Evolutionary conservation across 192 early-diverging fungal genomes (phyloP), one percentile per base, ranked within the genome.

Genomic region (Funneliformis mosseae): DNA sequence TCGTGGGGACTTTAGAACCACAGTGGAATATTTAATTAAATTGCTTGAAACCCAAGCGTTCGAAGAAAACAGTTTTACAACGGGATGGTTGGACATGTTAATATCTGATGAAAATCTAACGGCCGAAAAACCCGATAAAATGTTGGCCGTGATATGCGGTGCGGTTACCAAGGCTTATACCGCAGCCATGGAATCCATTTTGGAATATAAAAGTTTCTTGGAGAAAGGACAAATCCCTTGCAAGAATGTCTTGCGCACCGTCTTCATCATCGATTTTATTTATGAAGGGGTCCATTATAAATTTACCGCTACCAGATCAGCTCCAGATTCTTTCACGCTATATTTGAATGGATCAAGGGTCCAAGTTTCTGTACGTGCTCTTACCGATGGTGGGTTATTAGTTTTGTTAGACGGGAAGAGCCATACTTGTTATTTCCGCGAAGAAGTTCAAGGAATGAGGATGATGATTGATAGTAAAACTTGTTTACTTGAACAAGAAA

Each of bases 1-100:
- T 83, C 94, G 98, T 82, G 97, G 97, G 83, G 97, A 98, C 80
- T 99, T 99, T 91, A 91, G 98, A 63, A 99, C 97, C 12, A 98
- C 98, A 9, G 95, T 98, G 60, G 98, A 99, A 89, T 99, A 98
- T 78, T 91, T 99, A 41, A 93, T 98, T 84, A 92, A 94, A 80
- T 90, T 99, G 68, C 87, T 98, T 41, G 98, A 99, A 84, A 95
- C 93, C 60, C 88, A 92, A 14, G 95, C 93, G 81, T 99, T 96
- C 77, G 88, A 91, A 70, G 91, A 94, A 75, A 99, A 99, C 87
- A 88, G 88, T 8, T 92, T 98, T 81, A 97, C 94, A 27, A 99
- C 98, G 60, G 93, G 93, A 45, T 99, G 98, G 97, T 89, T 99
- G 43, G 98, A 99, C 83, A 93, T 88, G 76, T 85, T 98, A 70